These are phyloP conservation scores for Hericium rajendrae DNA, from an alignment of 768 basidiomycete species.

Conservation along the genomic window DNA sequence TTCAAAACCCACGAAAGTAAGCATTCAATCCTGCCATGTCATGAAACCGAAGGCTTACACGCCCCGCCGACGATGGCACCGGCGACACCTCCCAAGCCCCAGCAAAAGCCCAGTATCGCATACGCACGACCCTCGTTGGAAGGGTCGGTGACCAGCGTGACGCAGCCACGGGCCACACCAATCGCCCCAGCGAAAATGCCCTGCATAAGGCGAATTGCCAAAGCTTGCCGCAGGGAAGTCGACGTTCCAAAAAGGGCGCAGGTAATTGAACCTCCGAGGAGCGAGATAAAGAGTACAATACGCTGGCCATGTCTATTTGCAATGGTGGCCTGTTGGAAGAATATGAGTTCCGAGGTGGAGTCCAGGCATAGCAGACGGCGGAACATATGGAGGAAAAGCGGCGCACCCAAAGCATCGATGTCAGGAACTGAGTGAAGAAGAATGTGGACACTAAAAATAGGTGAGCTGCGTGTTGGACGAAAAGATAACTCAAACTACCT, in stretches of 20 bases:
- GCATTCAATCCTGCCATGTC: neutral
- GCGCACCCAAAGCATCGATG: constrained; percentile 73
- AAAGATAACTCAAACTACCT: neutral
- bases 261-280: constrained; percentile 77
- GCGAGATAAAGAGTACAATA: constrained; percentile 72
- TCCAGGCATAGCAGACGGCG: neutral
- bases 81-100: constrained; percentile 94
- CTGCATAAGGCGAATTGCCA: constrained; percentile 79
- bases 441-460: constrained; percentile 58
- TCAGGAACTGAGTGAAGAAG: constrained; percentile 94
- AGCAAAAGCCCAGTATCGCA: constrained; percentile 87
- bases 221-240: constrained; percentile 67
- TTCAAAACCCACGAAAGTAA: constrained; percentile 22
- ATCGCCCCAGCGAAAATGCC: constrained; percentile 91
- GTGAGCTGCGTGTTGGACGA: neutral
- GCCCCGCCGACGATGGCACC: constrained; percentile 81
- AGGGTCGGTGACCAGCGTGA: constrained; percentile 79
- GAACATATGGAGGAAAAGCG: neutral
- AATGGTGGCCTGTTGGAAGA: constrained; percentile 48
- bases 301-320: constrained; percentile 88
- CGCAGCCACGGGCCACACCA: constrained; percentile 86
- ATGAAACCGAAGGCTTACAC: constrained; percentile 38
- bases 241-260: constrained; percentile 73
- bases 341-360: too few species aligned
- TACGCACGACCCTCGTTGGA: constrained; percentile 94